These are phyloP conservation scores for Lactifluus hygrophoroides DNA, from an alignment of 768 basidiomycete genomes.

Conservation along the genomic window DNA sequence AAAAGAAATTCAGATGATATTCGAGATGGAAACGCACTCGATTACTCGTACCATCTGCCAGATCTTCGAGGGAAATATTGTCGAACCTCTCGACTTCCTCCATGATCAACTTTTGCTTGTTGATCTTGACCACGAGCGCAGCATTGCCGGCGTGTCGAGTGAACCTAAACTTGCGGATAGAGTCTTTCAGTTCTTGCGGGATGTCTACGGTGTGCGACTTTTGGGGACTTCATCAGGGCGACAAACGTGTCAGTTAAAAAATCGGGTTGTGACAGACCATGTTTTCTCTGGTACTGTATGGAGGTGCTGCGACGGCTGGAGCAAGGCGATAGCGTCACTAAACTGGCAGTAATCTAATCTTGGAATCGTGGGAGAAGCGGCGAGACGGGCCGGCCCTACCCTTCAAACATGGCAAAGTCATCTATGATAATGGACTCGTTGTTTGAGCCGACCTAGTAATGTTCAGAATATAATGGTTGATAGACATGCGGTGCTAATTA, in stretches of 20 bases:
- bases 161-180: slow-evolving; percentile 79
- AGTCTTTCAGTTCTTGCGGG: slow-evolving; percentile 65
- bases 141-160: slow-evolving; percentile 56
- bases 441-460: no score
- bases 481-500: no score
- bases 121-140: slow-evolving; percentile 84
- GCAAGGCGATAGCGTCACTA: not conserved
- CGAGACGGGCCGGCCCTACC: not conserved
- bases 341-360: not conserved
- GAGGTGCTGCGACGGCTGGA: no score
- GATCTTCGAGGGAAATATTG: slow-evolving; percentile 67
- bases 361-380: not conserved
- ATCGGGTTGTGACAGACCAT: slow-evolving; percentile 11
- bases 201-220: slow-evolving; percentile 83
- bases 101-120: slow-evolving; percentile 74
- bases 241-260: not conserved
- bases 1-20: slow-evolving; percentile 1
- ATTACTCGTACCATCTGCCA: slow-evolving; percentile 65
- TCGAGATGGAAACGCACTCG: not conserved
- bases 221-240: not conserved
- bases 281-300: not conserved
- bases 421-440: no score
- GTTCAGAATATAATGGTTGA: no score
- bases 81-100: slow-evolving; percentile 77
- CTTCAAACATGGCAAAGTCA: no score